Evolutionary conservation across 345 rosid genomes (phyloP), one percentile per base, ranked within the genome.

Genomic region (Eucalyptus pauciflora): DNA sequence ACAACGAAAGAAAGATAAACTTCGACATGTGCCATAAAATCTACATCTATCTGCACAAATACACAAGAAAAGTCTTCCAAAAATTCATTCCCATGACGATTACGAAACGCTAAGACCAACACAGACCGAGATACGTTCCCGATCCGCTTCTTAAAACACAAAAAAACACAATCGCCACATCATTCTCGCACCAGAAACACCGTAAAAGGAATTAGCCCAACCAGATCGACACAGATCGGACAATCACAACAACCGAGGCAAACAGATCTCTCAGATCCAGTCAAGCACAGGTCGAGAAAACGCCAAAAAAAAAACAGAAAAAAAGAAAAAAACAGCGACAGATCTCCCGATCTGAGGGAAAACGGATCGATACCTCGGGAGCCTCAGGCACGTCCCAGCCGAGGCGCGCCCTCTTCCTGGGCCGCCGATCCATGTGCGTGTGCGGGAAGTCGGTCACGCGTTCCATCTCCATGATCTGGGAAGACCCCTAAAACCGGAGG

Each of bases 371-470:
- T 95, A 96, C 99, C 97, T 96, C 95, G 2, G 95, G 94, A 7
- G 93, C 88, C 89, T 92, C 91, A 87, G 96, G 95, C 15, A 94
- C 97, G 86, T 97, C 99, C 99, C 99, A 96, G 85, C 99, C 99
- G 88, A 97, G 89, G 89, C 99, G 99, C 76, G 94, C 95, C 89
- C 98, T 93, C 94, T 97, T 97, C 86, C 99, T 91, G 16, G 99
- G 99, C 62, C 98, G 97, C 33, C 95, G 96, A 91, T 96, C 98
- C 87, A 96, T 92, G 88, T 94, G 94, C 89, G 96, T 86, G 50
- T 88, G 94, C 54, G 99, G 98, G 88, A 97, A 92, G 89, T 95
- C 95, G 10, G 92, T 93, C 87, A 94, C 94, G 91, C 97, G 96
- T 91, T 96, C 98, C 96, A 93, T 96, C 98, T 96, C 98, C 99